These are phyloP conservation scores for Debaryomycetaceae sp. DNA, from an alignment of 1,139 yeast species.

Conservation along the genomic window DNA sequence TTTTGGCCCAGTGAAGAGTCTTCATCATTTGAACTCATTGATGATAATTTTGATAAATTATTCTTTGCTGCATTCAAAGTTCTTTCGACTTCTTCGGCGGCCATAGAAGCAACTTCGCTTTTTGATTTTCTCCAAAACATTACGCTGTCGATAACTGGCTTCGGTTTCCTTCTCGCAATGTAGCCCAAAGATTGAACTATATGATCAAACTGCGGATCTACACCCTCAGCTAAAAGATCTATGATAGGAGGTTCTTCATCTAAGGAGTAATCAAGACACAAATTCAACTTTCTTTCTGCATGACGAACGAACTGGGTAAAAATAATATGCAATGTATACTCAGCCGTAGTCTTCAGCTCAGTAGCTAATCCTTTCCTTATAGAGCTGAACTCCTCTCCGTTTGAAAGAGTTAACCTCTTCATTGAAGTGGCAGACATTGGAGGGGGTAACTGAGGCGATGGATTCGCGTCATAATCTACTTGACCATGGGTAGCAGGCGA, in stretches of 20 bases:
- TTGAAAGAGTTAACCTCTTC: constrained; percentile 23
- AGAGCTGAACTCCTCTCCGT: constrained; percentile 33
- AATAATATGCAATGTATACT: constrained; percentile 87
- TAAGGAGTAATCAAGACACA: constrained; percentile 67
- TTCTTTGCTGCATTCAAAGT: constrained; percentile 22
- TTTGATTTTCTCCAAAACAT: constrained; percentile 97
- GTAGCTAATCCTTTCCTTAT: constrained; percentile 52
- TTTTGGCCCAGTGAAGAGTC: not conserved
- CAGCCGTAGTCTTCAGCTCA: constrained; percentile 79
- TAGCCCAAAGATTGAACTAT: constrained; percentile 84
- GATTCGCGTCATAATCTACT: constrained; percentile 18
- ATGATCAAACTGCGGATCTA: constrained; percentile 81
- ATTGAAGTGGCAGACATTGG: constrained; percentile 21
- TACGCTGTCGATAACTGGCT: constrained; percentile 94
- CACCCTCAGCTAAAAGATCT: constrained; percentile 81
- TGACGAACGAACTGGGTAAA: constrained; percentile 94
- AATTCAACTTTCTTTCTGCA: constrained; percentile 80
- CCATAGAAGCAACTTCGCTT: constrained; percentile 78
- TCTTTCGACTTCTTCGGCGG: constrained; percentile 60
- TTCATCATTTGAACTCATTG: not conserved
- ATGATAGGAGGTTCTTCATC: constrained; percentile 78
- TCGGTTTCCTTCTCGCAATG: constrained; percentile 85
- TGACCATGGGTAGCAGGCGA: constrained; percentile 19
- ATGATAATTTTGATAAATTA: constrained; percentile 10
- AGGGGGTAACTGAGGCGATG: constrained; percentile 37